Evolutionary conservation across 2,329 filamentous ascomycete genomes (phyloP), one percentile per base, ranked within the genome.

Genomic region (Venturiaceae sp.): DNA sequence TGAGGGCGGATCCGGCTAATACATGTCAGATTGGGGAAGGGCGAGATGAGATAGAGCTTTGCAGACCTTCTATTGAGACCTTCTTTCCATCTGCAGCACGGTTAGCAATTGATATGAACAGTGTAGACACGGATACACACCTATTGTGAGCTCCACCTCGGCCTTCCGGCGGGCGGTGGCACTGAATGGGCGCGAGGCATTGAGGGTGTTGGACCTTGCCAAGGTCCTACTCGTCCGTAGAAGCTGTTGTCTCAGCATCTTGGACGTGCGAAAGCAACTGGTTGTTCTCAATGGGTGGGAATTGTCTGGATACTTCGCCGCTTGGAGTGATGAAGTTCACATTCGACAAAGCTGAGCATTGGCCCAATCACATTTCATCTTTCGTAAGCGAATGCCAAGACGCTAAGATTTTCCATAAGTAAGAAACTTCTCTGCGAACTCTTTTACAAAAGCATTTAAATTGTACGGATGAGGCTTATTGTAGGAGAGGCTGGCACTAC

Each of bases 141-240:
- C 90, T 80, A 96, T 85, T 71, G 92, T 99, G 75, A 99, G 84
- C 83, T 96, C 91, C 71, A 99, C 92, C 80, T 97, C 91, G 67
- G 91, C 92, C 68, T 83, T 83, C 74, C 90, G 84, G 76, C 82
- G 83, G 70, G 83, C 76, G 66, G 89, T 91, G 68, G 86, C 88
- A 76, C 88, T 83, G 80, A 99, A 96, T 69, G 87, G 79, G 77
- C 91, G 85, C 74, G 84, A 80, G 75, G 83, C 83, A 72, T 78
- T 78, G 73, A 75, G 71, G 68, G 75, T 73, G 65, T 76, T 70
- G 65, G 76, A 73, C 69, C 75, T 75, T 69, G 77, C 75, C 69
- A 80, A 76, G 73, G 79, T 80, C 72, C 77, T 78, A 70, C 82
- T 76, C 73, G 81, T 80, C 77, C 82, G 80, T 70, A 83, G 76